Conservation (phyloP, 257 asterid species). For the Parsonsia alboflavescens region DNA sequence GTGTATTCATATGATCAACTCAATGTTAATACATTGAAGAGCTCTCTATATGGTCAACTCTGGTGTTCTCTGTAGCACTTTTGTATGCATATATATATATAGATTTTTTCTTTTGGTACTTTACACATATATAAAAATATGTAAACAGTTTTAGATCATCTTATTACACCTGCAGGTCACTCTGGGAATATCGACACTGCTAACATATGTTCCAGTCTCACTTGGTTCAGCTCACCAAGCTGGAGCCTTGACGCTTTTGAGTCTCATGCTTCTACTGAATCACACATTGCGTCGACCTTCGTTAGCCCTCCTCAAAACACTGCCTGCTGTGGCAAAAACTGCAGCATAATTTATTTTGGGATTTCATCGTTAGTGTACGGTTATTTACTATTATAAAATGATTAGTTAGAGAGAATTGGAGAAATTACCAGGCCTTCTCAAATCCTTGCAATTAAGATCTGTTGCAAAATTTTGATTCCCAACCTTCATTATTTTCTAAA, state of each 20-base stretch:
- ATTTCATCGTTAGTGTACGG: neutral
- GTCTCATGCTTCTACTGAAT: constrained; percentile 76
- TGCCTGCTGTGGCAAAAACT: constrained; percentile 57
- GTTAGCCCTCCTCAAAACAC: constrained; percentile 54
- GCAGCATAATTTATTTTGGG: neutral
- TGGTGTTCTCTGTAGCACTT: too few species aligned
- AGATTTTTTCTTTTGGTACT: neutral
- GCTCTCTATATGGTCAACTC: too few species aligned
- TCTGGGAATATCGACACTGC: constrained; percentile 73
- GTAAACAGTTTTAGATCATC: neutral
- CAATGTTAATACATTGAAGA: too few species aligned
- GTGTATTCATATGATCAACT: too few species aligned
- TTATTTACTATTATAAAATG: neutral
- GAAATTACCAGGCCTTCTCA: neutral
- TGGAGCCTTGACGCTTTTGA: constrained; percentile 87
- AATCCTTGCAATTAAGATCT: neutral
- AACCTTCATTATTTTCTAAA: too few species aligned
- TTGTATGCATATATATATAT: too few species aligned
- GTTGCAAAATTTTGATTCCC: neutral
- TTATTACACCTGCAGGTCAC: constrained; percentile 47
- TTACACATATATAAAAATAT: neutral
- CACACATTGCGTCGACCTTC: constrained; percentile 89
- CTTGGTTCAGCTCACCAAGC: constrained; percentile 93
- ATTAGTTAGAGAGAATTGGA: neutral
- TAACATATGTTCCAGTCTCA: constrained; percentile 78